Percentiles rank a stretch among this genome's conserved stretches.
These are phyloP conservation scores for Afroboletus lepidellus DNA, from an alignment of 1,284 basidiomycete genomes.

Conservation along the genomic window DNA sequence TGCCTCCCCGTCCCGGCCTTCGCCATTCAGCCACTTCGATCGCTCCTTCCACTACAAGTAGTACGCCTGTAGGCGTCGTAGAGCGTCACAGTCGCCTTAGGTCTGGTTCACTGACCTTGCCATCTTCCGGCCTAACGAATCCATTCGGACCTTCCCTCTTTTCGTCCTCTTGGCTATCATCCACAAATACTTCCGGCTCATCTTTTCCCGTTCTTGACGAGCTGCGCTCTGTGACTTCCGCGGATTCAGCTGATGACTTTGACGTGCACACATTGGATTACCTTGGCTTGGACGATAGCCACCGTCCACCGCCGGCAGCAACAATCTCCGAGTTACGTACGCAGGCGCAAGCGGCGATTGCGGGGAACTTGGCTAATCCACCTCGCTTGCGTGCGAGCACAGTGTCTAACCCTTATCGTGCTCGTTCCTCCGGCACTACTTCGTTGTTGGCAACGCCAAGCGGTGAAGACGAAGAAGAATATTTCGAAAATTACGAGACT, in stretches of 20 bases:
- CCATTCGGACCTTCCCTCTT: constrained; percentile 87
- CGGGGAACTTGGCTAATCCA: constrained; percentile 75
- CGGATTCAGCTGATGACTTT: constrained; percentile 83
- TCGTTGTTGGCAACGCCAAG: constrained; percentile 62
- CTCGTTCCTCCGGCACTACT: constrained; percentile 53
- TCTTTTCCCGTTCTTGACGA: constrained; percentile 72
- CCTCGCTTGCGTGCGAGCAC: constrained; percentile 85
- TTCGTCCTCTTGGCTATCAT: constrained; percentile 82
- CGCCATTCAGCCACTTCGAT: constrained; percentile 63
- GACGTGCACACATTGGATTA: constrained; percentile 94
- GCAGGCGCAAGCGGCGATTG: constrained; percentile 86
- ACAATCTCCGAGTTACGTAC: constrained; percentile 82
- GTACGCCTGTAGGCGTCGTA: constrained; percentile 54
- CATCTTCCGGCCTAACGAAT: constrained; percentile 75
- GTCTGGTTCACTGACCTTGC: constrained; percentile 85
- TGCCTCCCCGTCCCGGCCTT: constrained; percentile 63
- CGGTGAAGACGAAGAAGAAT: constrained; percentile 69
- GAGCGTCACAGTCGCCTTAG: constrained; percentile 80
- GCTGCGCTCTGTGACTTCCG: constrained; percentile 73
- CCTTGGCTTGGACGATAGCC: constrained; percentile 83
- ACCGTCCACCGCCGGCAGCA: constrained; percentile 67
- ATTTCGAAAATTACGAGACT: constrained; percentile 61
- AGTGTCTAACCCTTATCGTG: constrained; percentile 80
- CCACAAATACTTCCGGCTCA: constrained; percentile 52
- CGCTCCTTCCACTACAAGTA: constrained; percentile 55